Percentiles rank a stretch among this genome's conserved stretches.
Conservation (phyloP, 2,329 filamentous ascomycete species). For the Hypoxylon sp. region DNA sequence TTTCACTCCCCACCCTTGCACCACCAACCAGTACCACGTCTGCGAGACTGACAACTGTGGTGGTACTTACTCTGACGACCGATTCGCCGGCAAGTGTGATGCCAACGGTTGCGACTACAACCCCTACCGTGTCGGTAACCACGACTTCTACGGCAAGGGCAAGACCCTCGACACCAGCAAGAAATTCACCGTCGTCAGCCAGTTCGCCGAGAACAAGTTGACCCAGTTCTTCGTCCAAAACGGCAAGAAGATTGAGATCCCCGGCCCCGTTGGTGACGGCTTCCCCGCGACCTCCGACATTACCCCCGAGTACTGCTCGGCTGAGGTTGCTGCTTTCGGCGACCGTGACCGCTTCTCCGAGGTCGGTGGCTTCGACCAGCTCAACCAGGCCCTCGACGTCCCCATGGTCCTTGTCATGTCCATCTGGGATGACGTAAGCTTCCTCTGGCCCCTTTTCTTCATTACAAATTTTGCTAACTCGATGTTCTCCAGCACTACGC, state of each 20-base stretch:
- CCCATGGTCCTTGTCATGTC: constrained; percentile 76
- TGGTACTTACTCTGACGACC: constrained; percentile 63
- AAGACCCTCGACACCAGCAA: constrained; percentile 69
- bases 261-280: constrained; percentile 51
- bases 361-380: constrained; percentile 67
- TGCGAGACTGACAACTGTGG: constrained; percentile 65
- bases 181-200: constrained; percentile 73
- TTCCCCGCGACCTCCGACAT: constrained; percentile 56
- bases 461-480: constrained; percentile 27
- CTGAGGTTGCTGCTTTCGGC: constrained; percentile 66
- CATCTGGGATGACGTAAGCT: constrained; percentile 69
- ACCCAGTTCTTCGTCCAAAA: constrained; percentile 73
- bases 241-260: constrained; percentile 65
- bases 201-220: constrained; percentile 65
- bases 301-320: constrained; percentile 69
- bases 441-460: not conserved
- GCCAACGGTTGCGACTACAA: constrained; percentile 78
- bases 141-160: constrained; percentile 72
- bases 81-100: constrained; percentile 73
- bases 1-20: constrained; percentile 74
- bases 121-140: constrained; percentile 74
- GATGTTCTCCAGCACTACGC: constrained; percentile 59
- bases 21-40: constrained; percentile 61
- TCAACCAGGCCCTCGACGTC: constrained; percentile 66
- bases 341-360: constrained; percentile 66